Base-by-base conservation (phyloP, 2,329 filamentous ascomycete species). In the Teratosphaeria zuluensis region DNA sequence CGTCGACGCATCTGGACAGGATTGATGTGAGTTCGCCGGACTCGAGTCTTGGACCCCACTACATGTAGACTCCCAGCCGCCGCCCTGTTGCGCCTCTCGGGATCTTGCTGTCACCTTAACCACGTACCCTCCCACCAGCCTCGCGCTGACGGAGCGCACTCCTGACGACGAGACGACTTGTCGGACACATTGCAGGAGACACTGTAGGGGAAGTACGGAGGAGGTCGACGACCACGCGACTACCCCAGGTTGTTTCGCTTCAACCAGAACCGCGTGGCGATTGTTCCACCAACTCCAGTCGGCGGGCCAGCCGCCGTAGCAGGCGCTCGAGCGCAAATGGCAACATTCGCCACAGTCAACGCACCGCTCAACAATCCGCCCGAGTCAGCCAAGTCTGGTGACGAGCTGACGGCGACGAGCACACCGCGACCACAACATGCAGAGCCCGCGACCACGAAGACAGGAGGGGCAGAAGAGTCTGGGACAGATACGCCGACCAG, bases 401-500 rank as follows among this genome's bases (percentile, higher is more conserved):
- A 81, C 63, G 81, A 80, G 63, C 78, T 76, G 56, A 80, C 79
- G 53, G 78, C 83, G n/a, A 80, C 79, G 7, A 48, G 42, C n/a
- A 84, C 82, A 28, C 82, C 78, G 59, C 81, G 74, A 66, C 73
- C 73, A 68, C 69, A 74, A 72, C 73, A 73, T 61, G 66, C 73
- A 63, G 73, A 76, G 58, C 69, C 75, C 52, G 70, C 65, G 61
- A 7, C 33, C 8, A 61, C 65, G 55, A 70, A 61, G 73, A 73
- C 59, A 59, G 68, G 55, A 69, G 68, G 62, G 59, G 65, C 63
- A 21, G 75, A 76, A 59, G 75, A 77, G 57, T 70, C 67, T 51
- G 59, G 71, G 60, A 81, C 83, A 62, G 76, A 81, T 60, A 89
- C 87, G 1, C 86, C 87, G 0, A 89, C 86, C 30, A 81, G 83